These are phyloP conservation scores for Eucalyptus caleyi DNA, from an alignment of 345 rosid species.

Conservation along the genomic window DNA sequence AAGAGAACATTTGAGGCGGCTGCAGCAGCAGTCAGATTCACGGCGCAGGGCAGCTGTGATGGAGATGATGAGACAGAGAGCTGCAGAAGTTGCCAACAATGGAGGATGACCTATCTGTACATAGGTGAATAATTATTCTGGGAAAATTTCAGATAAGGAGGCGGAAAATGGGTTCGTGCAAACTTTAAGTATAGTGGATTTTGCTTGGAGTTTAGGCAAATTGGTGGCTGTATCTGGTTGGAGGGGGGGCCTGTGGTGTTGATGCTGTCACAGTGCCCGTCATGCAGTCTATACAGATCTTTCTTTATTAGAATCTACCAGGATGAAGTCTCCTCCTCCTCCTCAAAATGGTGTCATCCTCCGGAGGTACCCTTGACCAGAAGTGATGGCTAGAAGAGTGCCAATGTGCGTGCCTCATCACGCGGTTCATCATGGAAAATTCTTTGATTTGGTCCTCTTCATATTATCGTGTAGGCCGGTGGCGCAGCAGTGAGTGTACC, in stretches of 20 bases:
- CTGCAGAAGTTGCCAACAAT: constrained; percentile 92
- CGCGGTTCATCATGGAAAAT: background rate
- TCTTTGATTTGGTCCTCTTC: background rate
- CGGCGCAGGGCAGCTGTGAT: constrained; percentile 98
- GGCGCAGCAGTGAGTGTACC: background rate
- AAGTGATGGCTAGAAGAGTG: background rate
- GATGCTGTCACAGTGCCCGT: background rate
- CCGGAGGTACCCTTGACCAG: background rate
- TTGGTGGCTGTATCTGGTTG: background rate
- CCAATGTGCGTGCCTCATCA: background rate
- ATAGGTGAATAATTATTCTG: background rate
- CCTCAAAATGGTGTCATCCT: background rate
- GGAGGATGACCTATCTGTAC: constrained; percentile 36
- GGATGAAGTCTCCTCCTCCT: background rate
- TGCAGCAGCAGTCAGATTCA: constrained; percentile 95
- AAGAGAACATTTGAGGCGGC: constrained; percentile 85
- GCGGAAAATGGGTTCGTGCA: background rate
- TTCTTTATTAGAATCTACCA: background rate
- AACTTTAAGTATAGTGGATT: background rate
- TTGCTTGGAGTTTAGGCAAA: background rate
- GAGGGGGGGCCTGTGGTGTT: background rate
- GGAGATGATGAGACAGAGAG: constrained; percentile 99
- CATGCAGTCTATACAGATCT: background rate
- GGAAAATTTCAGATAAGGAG: background rate
- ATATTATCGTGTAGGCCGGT: background rate